phyloP scores from a whole-genome alignment of 2,329 filamentous ascomycete species.

The Pseudocercospora fuligena region DNA sequence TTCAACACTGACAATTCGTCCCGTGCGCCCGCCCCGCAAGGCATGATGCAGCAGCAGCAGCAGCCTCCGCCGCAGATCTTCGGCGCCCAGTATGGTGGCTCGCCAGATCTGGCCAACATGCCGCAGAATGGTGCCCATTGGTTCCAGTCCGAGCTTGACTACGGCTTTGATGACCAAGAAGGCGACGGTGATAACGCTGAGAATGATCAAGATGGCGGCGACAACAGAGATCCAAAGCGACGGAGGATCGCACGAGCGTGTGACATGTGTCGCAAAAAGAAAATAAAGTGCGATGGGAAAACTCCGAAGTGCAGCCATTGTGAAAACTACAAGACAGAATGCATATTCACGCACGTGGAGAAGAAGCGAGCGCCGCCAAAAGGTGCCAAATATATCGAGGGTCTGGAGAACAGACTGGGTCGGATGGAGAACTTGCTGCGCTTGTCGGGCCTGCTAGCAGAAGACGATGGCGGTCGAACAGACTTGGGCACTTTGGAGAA shows the following conservation, averaged over 20 bases:
- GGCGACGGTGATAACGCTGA: constrained; percentile 35
- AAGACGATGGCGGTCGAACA: constrained; percentile 82
- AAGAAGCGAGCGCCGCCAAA: constrained; percentile 98
- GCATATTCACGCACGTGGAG: constrained; percentile 95
- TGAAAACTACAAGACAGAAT: constrained; percentile 97
- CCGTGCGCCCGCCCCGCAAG: background rate
- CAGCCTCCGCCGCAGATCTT: constrained; percentile 14
- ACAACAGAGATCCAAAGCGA: constrained; percentile 73
- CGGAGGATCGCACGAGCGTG: constrained; percentile 88
- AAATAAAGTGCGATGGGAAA: constrained; percentile 98
- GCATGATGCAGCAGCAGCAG: background rate
- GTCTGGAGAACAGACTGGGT: constrained; percentile 89
- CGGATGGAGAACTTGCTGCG: constrained; percentile 92
- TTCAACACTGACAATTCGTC: background rate
- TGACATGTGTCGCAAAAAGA: constrained; percentile 94
- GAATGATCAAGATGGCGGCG: constrained; percentile 35
- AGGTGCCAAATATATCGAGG: constrained; percentile 97
- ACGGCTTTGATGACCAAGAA: constrained; percentile 30
- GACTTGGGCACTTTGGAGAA: constrained; percentile 89
- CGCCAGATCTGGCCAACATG: constrained; percentile 21
- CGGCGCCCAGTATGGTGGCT: constrained; percentile 15
- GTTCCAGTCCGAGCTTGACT: constrained; percentile 28
- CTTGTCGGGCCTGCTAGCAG: constrained; percentile 82
- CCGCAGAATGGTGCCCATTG: constrained; percentile 25
- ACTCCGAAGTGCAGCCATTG: constrained; percentile 94